Percentiles rank a stretch among this genome's conserved stretches.
phyloP scores from a whole-genome alignment of 2,329 filamentous ascomycete genomes.

The Talaromyces atroroseus region DNA sequence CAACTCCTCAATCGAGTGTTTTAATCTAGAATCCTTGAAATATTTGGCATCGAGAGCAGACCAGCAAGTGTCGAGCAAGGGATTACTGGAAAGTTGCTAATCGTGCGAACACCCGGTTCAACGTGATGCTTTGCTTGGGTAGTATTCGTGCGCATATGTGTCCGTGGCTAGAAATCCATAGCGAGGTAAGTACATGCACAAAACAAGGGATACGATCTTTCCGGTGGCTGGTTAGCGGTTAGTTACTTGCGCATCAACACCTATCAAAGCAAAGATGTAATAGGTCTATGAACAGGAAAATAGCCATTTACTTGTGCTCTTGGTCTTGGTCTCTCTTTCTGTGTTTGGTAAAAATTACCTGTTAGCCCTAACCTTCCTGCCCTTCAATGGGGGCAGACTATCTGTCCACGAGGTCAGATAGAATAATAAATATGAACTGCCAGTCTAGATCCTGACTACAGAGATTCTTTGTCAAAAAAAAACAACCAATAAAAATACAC shows the following conservation, averaged over 20 bases:
- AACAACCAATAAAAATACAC: not conserved
- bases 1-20: not conserved
- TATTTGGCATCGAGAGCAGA: not conserved
- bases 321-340: not conserved
- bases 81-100: not conserved
- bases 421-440: not conserved
- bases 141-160: not conserved
- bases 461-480: not conserved
- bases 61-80: not conserved
- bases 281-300: not conserved
- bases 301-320: not conserved
- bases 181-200: not conserved
- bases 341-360: not conserved
- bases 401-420: not conserved
- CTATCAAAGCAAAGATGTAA: not conserved
- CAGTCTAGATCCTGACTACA: not conserved
- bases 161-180: not conserved
- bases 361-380: not conserved
- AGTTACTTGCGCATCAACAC: not conserved
- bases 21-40: not conserved
- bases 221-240: not conserved
- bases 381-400: not conserved
- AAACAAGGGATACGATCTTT: constrained; percentile 10
- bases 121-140: not conserved
- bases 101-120: not conserved